Evolutionary conservation across 495 filamentous ascomycete genomes (phyloP).

Genomic region (Tuber brumale): DNA sequence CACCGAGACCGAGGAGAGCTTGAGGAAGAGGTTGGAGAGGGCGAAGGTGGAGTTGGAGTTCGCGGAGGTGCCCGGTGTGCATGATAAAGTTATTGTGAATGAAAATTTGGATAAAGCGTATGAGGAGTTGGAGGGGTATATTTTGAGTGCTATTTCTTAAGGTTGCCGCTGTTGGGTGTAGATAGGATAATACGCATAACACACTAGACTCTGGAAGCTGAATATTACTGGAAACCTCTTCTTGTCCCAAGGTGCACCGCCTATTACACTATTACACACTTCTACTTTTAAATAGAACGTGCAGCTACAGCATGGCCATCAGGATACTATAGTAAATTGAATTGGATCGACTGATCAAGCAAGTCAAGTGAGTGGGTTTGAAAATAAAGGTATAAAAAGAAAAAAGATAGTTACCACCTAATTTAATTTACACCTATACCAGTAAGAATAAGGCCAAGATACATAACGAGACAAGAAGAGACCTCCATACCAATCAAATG

Average conservation of each 20-base stretch:
- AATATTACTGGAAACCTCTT: neutral
- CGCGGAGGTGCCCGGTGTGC: constrained; percentile 62
- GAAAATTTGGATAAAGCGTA: constrained; percentile 82
- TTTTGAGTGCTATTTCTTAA: constrained; percentile 41
- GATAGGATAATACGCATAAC: neutral
- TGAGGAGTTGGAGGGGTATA: constrained; percentile 64
- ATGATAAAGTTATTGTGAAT: constrained; percentile 85
- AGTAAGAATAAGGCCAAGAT: neutral
- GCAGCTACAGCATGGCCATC: neutral
- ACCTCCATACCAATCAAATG: neutral
- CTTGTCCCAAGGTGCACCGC: neutral
- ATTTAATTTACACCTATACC: neutral
- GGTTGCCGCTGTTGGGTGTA: neutral
- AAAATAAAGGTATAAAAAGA: neutral
- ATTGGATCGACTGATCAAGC: neutral
- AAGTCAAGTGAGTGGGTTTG: neutral
- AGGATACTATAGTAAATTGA: neutral
- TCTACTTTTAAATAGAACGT: neutral
- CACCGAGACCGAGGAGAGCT: constrained; percentile 72
- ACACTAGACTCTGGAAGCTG: neutral
- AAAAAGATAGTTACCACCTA: neutral
- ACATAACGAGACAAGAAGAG: neutral
- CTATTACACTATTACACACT: neutral
- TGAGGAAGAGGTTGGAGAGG: constrained; percentile 68
- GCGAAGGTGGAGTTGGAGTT: constrained; percentile 78